Base-by-base conservation (phyloP, 495 filamentous ascomycete genomes). In the Aspergillus mulundensis region DNA sequence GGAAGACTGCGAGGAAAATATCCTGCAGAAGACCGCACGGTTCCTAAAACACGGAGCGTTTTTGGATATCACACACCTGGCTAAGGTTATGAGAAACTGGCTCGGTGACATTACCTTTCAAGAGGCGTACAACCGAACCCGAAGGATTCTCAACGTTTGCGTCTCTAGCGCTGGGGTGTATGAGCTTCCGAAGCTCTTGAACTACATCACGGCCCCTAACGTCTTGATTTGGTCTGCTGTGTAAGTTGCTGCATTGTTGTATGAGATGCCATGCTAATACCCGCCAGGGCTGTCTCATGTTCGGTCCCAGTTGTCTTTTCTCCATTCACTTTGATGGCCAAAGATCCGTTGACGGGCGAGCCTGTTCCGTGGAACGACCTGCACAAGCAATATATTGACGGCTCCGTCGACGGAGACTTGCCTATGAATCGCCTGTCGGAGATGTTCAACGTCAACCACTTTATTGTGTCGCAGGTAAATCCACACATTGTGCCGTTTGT, bases 381-480 rank as follows among this genome's bases (percentile, higher is more conserved):
- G 7, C 86, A 88, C 16, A 87, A 88, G 61, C 82, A 81, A 57
- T 97, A 87, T 79, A 96, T 96, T 42, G 93, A 97, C 68, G 93
- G 93, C 5, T 95, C 90, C 0, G 89, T 97, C 5, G 91, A 97
- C 61, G 91, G 91, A 56, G 93, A 97, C 70, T 78, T 97, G 2
- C 93, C 93, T 19, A 96, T 96, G 88, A 91, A 85, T 42, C 80
- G 89, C 10, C 76, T 97, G 11, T 86, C 91, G 0, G 92, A 96
- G 61, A 93, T 96, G 88, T 96, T 96, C 72, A 96, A 96, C 64
- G 91, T 96, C 71, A 97, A 96, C 65, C 91, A 96, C 65, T 96
- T 96, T 66, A 96, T 97, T 64, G 93, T 96, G 28, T 96, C 91
- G 0, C 93, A 97, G 65, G 90, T 95, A 43, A 97, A 96, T 63